Percentiles rank a stretch among this genome's conserved stretches.
phyloP scores from a whole-genome alignment of 1,139 yeast species.

The Kurtzmaniella natalensis region DNA sequence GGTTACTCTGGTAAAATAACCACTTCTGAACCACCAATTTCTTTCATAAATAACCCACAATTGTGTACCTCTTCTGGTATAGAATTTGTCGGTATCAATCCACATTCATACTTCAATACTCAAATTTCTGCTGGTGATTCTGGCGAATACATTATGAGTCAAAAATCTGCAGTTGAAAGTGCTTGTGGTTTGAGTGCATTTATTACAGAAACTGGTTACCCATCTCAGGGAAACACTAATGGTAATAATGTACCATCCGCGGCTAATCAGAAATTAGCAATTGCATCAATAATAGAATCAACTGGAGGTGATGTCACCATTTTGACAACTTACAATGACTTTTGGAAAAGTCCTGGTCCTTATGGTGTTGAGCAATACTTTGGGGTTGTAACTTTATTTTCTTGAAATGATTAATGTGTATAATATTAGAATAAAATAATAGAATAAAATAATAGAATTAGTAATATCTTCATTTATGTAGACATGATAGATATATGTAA shows the following conservation, averaged over 20 bases:
- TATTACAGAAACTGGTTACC: slow-evolving; percentile 88
- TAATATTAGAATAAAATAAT: background rate
- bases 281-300: slow-evolving; percentile 52
- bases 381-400: slow-evolving; percentile 55
- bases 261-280: slow-evolving; percentile 69
- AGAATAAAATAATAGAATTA: background rate
- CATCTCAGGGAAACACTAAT: slow-evolving; percentile 64
- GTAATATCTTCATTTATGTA: too few species aligned
- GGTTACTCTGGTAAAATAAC: slow-evolving; percentile 79
- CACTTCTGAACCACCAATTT: slow-evolving; percentile 86
- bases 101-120: slow-evolving; percentile 80
- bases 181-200: slow-evolving; percentile 50
- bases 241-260: slow-evolving; percentile 70
- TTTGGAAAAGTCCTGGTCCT: slow-evolving; percentile 85
- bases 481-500: too few species aligned
- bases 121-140: slow-evolving; percentile 58
- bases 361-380: slow-evolving; percentile 84
- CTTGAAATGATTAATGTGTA: slow-evolving; percentile 8
- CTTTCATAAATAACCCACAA: slow-evolving; percentile 56
- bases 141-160: slow-evolving; percentile 67
- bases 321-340: slow-evolving; percentile 72
- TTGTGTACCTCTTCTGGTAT: slow-evolving; percentile 65
- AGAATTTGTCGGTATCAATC: slow-evolving; percentile 80
- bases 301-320: slow-evolving; percentile 62
- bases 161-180: slow-evolving; percentile 48